Conservation (phyloP, 306 rosid species). For the Ormosia emarginata region DNA sequence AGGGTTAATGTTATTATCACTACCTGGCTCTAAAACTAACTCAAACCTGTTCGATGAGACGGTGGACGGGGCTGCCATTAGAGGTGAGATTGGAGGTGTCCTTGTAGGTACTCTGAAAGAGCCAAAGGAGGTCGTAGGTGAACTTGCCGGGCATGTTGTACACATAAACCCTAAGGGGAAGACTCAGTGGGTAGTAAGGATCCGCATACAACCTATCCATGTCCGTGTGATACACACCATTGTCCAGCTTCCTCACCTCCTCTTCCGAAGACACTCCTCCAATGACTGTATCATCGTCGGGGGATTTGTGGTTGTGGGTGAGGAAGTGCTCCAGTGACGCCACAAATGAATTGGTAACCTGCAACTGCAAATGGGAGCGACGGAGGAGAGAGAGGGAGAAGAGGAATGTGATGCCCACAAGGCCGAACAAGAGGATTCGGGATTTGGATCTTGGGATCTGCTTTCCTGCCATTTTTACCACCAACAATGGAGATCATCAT, state of each 20-base stretch:
- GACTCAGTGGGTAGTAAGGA: constrained; percentile 44
- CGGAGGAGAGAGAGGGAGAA: constrained; percentile 39
- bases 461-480: constrained; percentile 40
- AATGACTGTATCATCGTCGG: neutral
- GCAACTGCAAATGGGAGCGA: neutral
- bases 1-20: no score
- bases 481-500: neutral
- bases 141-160: constrained; percentile 84
- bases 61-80: constrained; percentile 94
- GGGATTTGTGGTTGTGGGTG: constrained; percentile 20
- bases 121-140: constrained; percentile 75
- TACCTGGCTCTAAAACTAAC: no score
- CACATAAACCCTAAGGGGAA: constrained; percentile 76
- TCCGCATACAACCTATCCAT: constrained; percentile 35
- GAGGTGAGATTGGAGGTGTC: constrained; percentile 87
- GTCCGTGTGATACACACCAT: constrained; percentile 29
- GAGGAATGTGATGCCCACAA: constrained; percentile 43
- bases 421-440: constrained; percentile 33
- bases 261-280: neutral
- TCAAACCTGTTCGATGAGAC: constrained; percentile 83
- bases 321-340: constrained; percentile 74
- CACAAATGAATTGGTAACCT: constrained; percentile 41
- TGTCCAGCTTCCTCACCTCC: constrained; percentile 40
- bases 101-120: constrained; percentile 53
- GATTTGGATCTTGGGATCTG: constrained; percentile 57